phyloP scores from a whole-genome alignment of 2,329 filamentous ascomycete species.

The Monosporascus ibericus region DNA sequence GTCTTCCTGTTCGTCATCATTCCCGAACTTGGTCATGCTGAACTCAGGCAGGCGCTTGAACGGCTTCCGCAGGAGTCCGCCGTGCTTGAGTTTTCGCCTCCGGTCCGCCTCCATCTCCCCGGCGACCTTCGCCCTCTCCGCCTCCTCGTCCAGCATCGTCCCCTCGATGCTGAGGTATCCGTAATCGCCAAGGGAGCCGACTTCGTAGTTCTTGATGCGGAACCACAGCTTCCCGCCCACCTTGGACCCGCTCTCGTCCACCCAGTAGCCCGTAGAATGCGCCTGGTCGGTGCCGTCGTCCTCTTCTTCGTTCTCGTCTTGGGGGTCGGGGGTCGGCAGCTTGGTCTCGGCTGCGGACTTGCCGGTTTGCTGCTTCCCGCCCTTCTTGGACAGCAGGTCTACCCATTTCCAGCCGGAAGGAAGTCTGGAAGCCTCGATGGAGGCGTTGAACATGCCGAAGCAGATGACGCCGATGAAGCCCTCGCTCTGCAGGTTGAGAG shows the following conservation, averaged over 20 bases:
- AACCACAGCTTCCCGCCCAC: slow-evolving; percentile 69
- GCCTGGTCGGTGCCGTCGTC: slow-evolving; percentile 45
- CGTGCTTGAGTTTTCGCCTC: slow-evolving; percentile 31
- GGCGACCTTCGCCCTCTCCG: slow-evolving; percentile 55
- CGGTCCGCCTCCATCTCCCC: slow-evolving; percentile 41
- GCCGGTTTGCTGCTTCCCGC: slow-evolving; percentile 5
- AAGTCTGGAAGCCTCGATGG: slow-evolving; percentile 70
- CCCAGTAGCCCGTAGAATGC: slow-evolving; percentile 65
- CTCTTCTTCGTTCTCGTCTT: slow-evolving; percentile 22
- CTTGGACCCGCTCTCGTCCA: slow-evolving; percentile 61
- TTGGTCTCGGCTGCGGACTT: slow-evolving; percentile 14
- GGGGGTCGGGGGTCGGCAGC: slow-evolving; percentile 32
- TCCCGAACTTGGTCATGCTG: slow-evolving; percentile 49
- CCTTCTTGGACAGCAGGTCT: slow-evolving; percentile 42
- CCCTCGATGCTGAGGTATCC: slow-evolving; percentile 83
- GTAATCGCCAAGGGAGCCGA: slow-evolving; percentile 65
- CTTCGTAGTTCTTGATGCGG: slow-evolving; percentile 79
- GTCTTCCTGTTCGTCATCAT: slow-evolving; percentile 40
- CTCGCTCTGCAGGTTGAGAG: slow-evolving; percentile 79
- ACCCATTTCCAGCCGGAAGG: slow-evolving; percentile 79
- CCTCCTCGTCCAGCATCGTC: slow-evolving; percentile 68
- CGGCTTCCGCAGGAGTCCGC: slow-evolving; percentile 20
- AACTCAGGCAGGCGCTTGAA: slow-evolving; percentile 41
- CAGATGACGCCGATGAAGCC: slow-evolving; percentile 85
- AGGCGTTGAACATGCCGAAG: slow-evolving; percentile 88